Evolutionary conservation across 139 green algal genomes (phyloP).

Genomic region (Asterochloris erici): DNA sequence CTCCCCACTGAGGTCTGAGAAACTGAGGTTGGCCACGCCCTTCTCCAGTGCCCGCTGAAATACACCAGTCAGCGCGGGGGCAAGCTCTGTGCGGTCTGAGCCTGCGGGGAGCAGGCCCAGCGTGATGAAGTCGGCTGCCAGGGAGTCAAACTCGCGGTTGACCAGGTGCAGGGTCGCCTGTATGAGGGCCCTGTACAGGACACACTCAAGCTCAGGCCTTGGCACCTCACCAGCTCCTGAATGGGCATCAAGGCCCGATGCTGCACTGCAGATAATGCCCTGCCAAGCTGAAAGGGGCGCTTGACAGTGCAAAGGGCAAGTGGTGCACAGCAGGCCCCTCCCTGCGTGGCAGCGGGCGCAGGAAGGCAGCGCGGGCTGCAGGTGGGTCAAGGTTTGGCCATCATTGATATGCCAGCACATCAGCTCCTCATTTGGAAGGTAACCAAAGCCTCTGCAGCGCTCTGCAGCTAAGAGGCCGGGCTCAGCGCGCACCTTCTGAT

Average conservation of each 20-base stretch:
- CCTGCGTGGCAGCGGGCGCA: too few species aligned
- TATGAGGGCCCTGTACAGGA: conserved; percentile 48
- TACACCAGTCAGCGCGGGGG: conserved; percentile 57
- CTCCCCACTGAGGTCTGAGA: conserved; percentile 55
- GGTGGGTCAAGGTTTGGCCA: too few species aligned
- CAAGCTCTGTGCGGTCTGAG: conserved; percentile 49
- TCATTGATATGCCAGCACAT: too few species aligned
- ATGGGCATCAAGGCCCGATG: too few species aligned
- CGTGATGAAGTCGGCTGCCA: conserved; percentile 77
- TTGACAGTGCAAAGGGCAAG: neutral
- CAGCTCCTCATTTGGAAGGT: too few species aligned
- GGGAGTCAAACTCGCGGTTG: conserved; percentile 59
- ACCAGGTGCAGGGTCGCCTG: conserved; percentile 85
- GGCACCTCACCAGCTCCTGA: too few species aligned
- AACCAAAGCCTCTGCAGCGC: too few species aligned
- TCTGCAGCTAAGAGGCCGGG: too few species aligned
- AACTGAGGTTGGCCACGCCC: conserved; percentile 79
- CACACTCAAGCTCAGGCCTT: too few species aligned
- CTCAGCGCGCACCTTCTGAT: conserved; percentile 25
- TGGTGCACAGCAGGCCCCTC: too few species aligned
- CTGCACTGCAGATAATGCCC: too few species aligned
- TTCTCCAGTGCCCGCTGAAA: conserved; percentile 67
- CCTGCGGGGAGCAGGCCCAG: conserved; percentile 78
- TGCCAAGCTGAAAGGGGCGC: neutral
- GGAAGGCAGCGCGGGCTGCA: too few species aligned